Evolutionary conservation across 2,329 filamentous ascomycete genomes (phyloP), one percentile per base, ranked within the genome.

Genomic region (Xylariales sp.): DNA sequence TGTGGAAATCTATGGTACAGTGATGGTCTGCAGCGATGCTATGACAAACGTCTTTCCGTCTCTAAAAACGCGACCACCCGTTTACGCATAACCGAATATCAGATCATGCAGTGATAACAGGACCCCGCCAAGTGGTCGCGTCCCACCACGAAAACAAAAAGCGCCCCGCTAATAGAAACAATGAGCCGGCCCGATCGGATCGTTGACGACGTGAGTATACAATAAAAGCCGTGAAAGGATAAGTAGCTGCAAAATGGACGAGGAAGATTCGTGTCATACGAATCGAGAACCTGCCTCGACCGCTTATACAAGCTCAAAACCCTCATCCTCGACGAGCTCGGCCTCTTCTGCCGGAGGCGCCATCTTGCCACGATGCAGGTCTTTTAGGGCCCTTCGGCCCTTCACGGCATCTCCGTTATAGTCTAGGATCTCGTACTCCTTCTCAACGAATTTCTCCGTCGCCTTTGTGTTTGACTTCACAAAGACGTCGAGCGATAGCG

Each of bases 351-450:
- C 48, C 2, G 64, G 58, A 5, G 74, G 53, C 9, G 69, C 67
- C 68, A 76, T 73, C 65, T 73, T 74, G 59, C 74, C 73, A 12
- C 73, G 74, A 18, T 82, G 81, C 62, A 85, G 74, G 60, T 80
- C 78, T 60, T 77, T 78, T 16, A 81, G 80, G 14, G 81, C 83
- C 78, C 81, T 82, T 48, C 79, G 78, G 48, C 83, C 83, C 72
- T 79, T 81, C 45, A 84, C 76, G 1, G 80, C 75, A 46, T 84
- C 79, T 23, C 83, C 83, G 52, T 84, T 82, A 69, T 70, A 77
- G 69, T 84, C 83, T 14, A 85, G 70, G 34, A 85, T 80, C 75
- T 83, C 82, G 70, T 84, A 85, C 74, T 85, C 83, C 71, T 81
- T 81, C 76, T 83, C 81, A 49, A 84, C 79, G 58, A 84, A 75